Evolutionary conservation across 345 rosid genomes (phyloP), one percentile per base, ranked within the genome.

Genomic region (Arabidopsis suecica): DNA sequence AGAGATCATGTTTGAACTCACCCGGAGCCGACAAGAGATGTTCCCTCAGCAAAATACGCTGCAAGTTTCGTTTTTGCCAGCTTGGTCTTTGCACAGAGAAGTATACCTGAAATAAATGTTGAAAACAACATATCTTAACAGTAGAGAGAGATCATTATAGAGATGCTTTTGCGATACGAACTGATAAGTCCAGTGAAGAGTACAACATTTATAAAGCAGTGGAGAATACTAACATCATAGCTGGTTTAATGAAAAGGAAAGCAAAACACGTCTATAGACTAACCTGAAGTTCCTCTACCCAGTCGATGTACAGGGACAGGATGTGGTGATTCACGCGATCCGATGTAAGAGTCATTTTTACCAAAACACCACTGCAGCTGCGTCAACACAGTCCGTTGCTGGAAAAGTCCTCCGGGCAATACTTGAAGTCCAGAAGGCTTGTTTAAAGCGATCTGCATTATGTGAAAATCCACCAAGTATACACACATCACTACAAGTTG

Each of bases 371-470:
- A 88, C 11, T 83, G 88, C 54, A 93, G 90, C 62, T 89, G 97
- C 41, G 85, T 86, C 72, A 93, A 80, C 81, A 91, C 86, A 45
- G 93, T 93, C 38, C 94, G 77, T 71, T 93, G 97, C 84, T 93
- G 98, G 73, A 91, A 91, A 79, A 89, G 93, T 23, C 98, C 98
- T 41, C 97, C 97, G 5, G 97, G 94, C 79, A 91, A 82, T 53
- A 93, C 97, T 85, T 91, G 98, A 77, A 91, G 85, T 59, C 96
- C 91, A 55, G 94, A 88, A 73, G 97, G 98, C 87, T 91, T 91
- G 84, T 87, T 91, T 63, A 93, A 69, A 80, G 93, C 97, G 76
- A 89, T 85, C 97, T 91, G 81, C 74, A 73, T 40, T 71, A 61
- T 41, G 63, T 70, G 13, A 71, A 71, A 48, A 22, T 10, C 53